Evolutionary conservation across 257 asterid species (phyloP).

Genomic region (Schizonepeta tenuifolia): DNA sequence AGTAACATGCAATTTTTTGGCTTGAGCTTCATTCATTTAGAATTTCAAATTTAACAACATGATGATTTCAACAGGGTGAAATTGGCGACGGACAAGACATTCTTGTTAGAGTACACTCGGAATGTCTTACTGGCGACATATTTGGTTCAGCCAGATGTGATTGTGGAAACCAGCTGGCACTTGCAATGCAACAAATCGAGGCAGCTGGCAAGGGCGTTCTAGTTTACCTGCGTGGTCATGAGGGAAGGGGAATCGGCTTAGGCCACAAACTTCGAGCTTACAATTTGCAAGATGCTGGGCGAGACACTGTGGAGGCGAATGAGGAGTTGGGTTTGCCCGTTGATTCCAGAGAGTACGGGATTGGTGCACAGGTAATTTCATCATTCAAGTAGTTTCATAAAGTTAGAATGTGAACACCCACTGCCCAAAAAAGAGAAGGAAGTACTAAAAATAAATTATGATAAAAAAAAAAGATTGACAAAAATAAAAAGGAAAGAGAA

Average conservation of each 20-base stretch:
- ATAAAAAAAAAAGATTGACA: neutral
- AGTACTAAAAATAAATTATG: neutral
- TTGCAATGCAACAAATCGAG: conserved; percentile 93
- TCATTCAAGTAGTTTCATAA: neutral
- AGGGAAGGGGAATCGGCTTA: conserved; percentile 95
- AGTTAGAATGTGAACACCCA: neutral
- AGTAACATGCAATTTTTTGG: conserved; percentile 27
- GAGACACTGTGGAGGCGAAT: conserved; percentile 95
- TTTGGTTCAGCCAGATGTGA: conserved; percentile 97
- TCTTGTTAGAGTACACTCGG: conserved; percentile 95
- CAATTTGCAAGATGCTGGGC: conserved; percentile 90
- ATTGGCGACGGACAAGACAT: conserved; percentile 87
- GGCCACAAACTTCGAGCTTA: conserved; percentile 98
- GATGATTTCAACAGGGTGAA: conserved; percentile 70
- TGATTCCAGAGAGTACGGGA: conserved; percentile 97
- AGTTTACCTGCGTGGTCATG: conserved; percentile 97
- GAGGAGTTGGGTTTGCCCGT: conserved; percentile 96
- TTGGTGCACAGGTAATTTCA: conserved; percentile 92
- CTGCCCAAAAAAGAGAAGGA: neutral
- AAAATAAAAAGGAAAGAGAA: neutral
- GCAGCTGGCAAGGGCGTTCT: conserved; percentile 90
- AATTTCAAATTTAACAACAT: neutral
- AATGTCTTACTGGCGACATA: conserved; percentile 97
- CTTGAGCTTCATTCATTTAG: neutral
- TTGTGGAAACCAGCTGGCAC: conserved; percentile 88